Evolutionary conservation across 2,329 filamentous ascomycete genomes (phyloP), one percentile per base, ranked within the genome.

Genomic region (Arthrinium phaeospermum): DNA sequence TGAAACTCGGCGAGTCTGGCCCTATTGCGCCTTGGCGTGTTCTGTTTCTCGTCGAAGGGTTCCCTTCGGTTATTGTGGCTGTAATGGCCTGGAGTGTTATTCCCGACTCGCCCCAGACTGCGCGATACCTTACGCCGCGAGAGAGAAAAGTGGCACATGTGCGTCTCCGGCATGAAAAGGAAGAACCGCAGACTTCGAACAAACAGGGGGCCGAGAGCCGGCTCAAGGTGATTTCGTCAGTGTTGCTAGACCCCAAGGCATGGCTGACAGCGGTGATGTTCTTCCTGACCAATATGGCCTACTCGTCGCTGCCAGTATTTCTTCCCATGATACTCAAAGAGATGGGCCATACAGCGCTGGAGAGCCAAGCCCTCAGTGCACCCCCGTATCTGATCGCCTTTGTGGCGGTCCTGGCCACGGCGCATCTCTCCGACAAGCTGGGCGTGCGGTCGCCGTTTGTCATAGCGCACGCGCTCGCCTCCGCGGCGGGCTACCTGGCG

Each of bases 211-310:
- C 34, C 57, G 57, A 41, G 45, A 69, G 30, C 51, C 68, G 7
- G 53, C 75, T 86, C 77, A 81, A 81, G 44, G 91, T 93, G 75
- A 86, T 93, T 53, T 78, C 90, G 19, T 83, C 88, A 73, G 89
- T 90, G 2, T 82, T 94, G 44, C 76, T 79, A 64, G 92, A 94
- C 81, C 91, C 92, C 0, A 91, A 91, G 75, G 89, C 89, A 72
- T 96, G 94, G 84, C 85, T 96, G 57, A 93, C 93, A 5, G 92
- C 94, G 0, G 82, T 90, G 76, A 97, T 97, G 89, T 94, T 97
- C 86, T 95, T 97, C 85, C 90, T 92, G 81, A 91, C 93, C 79
- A 97, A 98, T 82, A 92, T 97, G 80, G 93, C 94, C 16, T 98
- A 97, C 84, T 91, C 91, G 78, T 96, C 93, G 30, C 91, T 97